Evolutionary conservation across 2,329 filamentous ascomycete genomes (phyloP), one percentile per base, ranked within the genome.

Genomic region (Penicillium corylophilum): DNA sequence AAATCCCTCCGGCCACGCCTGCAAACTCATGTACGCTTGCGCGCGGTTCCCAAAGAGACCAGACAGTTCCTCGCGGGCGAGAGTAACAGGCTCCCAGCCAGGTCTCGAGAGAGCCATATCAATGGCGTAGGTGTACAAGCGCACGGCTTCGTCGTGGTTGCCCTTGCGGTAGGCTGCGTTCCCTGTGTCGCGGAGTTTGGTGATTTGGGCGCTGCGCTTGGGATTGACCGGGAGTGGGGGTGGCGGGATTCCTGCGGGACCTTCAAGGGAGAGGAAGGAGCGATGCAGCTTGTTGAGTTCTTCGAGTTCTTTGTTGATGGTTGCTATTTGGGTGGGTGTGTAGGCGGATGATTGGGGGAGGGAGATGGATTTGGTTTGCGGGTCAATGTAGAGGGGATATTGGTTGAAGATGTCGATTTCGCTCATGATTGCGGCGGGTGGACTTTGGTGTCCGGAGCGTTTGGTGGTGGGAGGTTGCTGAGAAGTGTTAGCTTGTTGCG

Each of bases 151-250:
- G 50, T 73, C 74, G 75, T 88, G 84, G 61, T 84, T 81, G 63
- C 82, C 82, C 74, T 93, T 92, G 73, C 90, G 88, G 79, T 89
- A 93, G 62, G 89, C 84, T 52, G 77, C 77, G 78, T 96, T 96
- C 65, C 90, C 93, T 51, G 82, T 82, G 71, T 97, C 94, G 70
- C 91, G 89, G 60, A 97, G 85, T 77, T 97, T 97, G 74, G 80
- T 84, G 73, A 99, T 88, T 69, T 92, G 85, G 31, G 89, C 90
- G 60, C 83, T 86, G 67, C 93, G 90, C 77, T 96, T 96, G 46
- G 90, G 92, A 79, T 96, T 95, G 56, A 96, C 87, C 53, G 92
- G 92, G 38, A 95, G 82, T 0, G 94, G 94, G 0, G 93, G 88
- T 5, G 92, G 91, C 0, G 93, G 93, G 18, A 90, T 80, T 53